phyloP scores from a whole-genome alignment of 2,329 filamentous ascomycete species.

The Didymella exigua region DNA sequence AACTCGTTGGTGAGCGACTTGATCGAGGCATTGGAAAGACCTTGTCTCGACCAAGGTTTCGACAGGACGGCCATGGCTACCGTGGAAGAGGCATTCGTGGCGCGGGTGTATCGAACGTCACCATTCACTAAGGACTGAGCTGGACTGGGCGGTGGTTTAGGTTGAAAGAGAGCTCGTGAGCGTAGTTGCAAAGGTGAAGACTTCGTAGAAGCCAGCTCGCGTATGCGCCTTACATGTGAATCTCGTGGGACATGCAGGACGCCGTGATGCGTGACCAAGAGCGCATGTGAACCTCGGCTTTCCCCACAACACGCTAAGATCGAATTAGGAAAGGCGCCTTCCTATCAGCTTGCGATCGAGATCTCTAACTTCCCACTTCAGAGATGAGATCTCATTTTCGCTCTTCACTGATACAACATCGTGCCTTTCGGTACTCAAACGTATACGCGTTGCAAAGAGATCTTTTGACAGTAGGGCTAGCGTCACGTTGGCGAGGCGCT shows the following conservation, averaged over 20 bases:
- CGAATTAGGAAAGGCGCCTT: neutral
- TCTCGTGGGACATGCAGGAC: slow-evolving; percentile 9
- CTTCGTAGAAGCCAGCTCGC: neutral
- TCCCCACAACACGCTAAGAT: slow-evolving; percentile 20
- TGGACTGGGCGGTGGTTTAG: neutral
- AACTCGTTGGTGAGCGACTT: slow-evolving; percentile 48
- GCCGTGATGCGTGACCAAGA: slow-evolving; percentile 16
- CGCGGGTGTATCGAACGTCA: slow-evolving; percentile 5
- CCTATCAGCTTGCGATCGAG: neutral
- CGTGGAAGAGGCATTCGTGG: slow-evolving; percentile 28
- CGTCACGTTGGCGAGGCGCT: too few relatives aligned
- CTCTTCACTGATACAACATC: too few relatives aligned
- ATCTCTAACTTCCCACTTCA: too few relatives aligned
- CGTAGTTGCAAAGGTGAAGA: neutral
- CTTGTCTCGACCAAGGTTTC: slow-evolving; percentile 43
- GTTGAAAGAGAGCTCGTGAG: neutral
- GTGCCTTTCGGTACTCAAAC: too few relatives aligned
- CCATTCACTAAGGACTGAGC: neutral
- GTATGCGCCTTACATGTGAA: slow-evolving; percentile 13
- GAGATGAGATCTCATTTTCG: neutral
- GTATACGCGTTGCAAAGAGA: too few relatives aligned
- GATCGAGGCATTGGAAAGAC: slow-evolving; percentile 40
- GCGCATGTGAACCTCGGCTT: slow-evolving; percentile 34
- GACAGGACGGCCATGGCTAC: slow-evolving; percentile 50
- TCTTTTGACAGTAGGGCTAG: too few relatives aligned